Evolutionary conservation across 495 filamentous ascomycete genomes (phyloP), one percentile per base, ranked within the genome.

Genomic region (Stereocaulon alpinum): DNA sequence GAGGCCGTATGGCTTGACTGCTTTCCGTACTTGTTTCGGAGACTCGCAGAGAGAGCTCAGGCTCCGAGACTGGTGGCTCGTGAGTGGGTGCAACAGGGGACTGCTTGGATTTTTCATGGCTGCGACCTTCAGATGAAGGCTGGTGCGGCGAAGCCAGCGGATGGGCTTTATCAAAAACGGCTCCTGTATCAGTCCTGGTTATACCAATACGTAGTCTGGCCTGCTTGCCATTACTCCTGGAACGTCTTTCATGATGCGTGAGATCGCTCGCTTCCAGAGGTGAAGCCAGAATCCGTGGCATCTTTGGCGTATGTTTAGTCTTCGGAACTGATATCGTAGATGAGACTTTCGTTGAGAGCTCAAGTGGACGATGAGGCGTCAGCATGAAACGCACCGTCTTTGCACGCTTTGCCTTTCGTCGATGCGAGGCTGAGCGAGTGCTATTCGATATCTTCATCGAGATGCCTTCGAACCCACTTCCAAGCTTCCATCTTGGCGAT

Each of bases 381-480:
- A 34, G n/a, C 6, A 37, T 4, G 2, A 30, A 49, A 29, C 32
- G 27, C 11, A 40, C 14, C 40, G 55, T 6, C 44, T 22, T 49
- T 9, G 30, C 18, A 44, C 27, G 57, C 29, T 22, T 48, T 17
- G 14, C 40, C 30, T 50, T 50, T 14, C 27, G 30, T 40, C 27
- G n/a, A 40, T 37, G 44, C 27, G 22, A 12, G 11, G 18, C 18
- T 2, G 10, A 15, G 12, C 10, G 20, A 7, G 18, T 1, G 6
- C 22, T 41, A 40, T 10, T 51, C 18, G 12, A 43, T 2, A 6
- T 29, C 29, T 44, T 7, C 10, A 59, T 9, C 18, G 48, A 49
- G 9, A 34, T 29, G 4, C 42, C 48, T 14, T 63, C 57, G 34
- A 63, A 63, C 24, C 61, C 61, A 42, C 61, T 63, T 29, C 61